Evolutionary conservation across 441 rosid genomes (phyloP).

Genomic region (Bruguiera hainesii): DNA sequence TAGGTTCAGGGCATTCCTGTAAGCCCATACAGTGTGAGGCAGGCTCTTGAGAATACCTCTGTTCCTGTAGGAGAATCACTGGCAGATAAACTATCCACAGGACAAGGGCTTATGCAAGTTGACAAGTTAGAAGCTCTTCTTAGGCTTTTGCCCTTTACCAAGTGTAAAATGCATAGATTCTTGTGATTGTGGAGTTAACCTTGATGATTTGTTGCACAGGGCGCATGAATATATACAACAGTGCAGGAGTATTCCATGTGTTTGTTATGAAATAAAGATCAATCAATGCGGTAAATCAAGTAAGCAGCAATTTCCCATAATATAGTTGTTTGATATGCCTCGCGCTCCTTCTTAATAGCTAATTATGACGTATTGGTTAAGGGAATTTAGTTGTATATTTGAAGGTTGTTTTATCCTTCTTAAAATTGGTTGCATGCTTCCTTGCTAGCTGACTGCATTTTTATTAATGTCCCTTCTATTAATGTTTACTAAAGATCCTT

Average conservation of each 20-base stretch:
- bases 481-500: conserved; percentile 2
- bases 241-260: conserved; percentile 51
- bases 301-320: conserved; percentile 31
- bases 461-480: background rate
- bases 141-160: conserved; percentile 12
- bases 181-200: conserved; percentile 19
- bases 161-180: conserved; percentile 16
- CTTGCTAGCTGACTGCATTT: background rate
- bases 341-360: background rate
- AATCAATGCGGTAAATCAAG: conserved; percentile 81
- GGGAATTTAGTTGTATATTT: background rate
- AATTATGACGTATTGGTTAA: background rate
- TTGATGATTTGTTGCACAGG: conserved; percentile 41
- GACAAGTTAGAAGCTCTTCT: conserved; percentile 62
- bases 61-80: conserved; percentile 63
- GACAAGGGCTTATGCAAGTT: conserved; percentile 98
- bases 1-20: conserved; percentile 84
- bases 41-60: conserved; percentile 89
- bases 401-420: background rate
- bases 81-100: conserved; percentile 85
- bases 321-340: background rate
- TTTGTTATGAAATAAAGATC: conserved; percentile 71
- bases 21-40: conserved; percentile 86
- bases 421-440: background rate
- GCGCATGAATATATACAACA: conserved; percentile 74